Evolutionary conservation across 345 rosid species (phyloP).

Genomic region (Trapa bicornis): DNA sequence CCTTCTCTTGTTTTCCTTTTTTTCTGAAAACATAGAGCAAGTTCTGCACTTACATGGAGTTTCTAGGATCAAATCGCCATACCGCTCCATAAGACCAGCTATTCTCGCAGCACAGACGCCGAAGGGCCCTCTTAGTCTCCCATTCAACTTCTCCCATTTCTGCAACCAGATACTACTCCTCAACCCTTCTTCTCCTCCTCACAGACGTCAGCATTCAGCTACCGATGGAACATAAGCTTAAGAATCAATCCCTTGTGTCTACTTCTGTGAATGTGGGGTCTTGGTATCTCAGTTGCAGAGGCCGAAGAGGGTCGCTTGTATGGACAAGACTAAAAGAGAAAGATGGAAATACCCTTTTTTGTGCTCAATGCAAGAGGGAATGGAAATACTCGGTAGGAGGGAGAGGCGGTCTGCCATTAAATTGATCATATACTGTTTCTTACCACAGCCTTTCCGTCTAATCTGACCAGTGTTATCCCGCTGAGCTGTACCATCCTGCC

Average conservation of each 20-base stretch:
- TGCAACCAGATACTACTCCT: no score
- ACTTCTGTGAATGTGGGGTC: background rate
- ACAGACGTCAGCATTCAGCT: background rate
- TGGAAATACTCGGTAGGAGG: background rate
- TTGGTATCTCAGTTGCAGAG: background rate
- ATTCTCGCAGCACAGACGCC: slow-evolving; percentile 53
- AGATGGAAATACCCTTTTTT: background rate
- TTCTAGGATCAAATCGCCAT: slow-evolving; percentile 62
- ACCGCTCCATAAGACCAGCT: slow-evolving; percentile 81
- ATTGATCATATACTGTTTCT: slow-evolving; percentile 10
- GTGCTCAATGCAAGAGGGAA: background rate
- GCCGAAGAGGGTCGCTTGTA: background rate
- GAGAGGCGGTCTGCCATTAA: slow-evolving; percentile 10
- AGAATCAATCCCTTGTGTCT: background rate
- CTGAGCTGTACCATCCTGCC: slow-evolving; percentile 7
- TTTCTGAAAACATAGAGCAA: no score
- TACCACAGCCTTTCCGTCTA: background rate
- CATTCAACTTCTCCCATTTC: slow-evolving; percentile 28
- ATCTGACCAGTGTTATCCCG: background rate
- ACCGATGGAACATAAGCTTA: no score
- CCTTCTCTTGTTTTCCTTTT: no score
- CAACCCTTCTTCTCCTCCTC: background rate
- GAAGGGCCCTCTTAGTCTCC: slow-evolving; percentile 35
- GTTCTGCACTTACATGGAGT: slow-evolving; percentile 47
- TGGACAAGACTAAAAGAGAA: background rate